Evolutionary conservation across 225 moss, liverwort and hornwort genomes (phyloP).

Genomic region (Pleurozium schreberi): DNA sequence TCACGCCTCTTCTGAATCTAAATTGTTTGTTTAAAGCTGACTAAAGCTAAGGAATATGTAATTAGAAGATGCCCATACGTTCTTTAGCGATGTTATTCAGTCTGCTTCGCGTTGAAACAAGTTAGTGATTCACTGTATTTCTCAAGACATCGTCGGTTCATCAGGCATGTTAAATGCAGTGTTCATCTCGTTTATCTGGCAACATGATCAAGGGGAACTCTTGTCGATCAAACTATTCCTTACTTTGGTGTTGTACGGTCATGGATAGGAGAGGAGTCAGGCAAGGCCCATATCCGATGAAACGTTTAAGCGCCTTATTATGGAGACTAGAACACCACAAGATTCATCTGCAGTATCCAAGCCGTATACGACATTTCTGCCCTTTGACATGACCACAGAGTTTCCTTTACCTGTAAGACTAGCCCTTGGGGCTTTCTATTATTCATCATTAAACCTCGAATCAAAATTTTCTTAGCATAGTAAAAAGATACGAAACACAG

Average conservation of each 20-base stretch:
- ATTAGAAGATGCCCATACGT: neutral
- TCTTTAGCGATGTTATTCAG: neutral
- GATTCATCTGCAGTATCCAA: slow-evolving; percentile 13
- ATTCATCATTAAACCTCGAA: neutral
- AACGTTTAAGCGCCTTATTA: slow-evolving; percentile 35
- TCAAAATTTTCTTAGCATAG: neutral
- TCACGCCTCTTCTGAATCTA: neutral
- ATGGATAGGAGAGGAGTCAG: slow-evolving; percentile 29
- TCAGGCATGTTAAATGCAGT: neutral
- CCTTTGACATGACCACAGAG: slow-evolving; percentile 51
- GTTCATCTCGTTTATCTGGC: neutral
- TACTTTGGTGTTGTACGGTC: neutral
- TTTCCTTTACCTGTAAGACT: slow-evolving; percentile 37
- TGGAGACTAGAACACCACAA: slow-evolving; percentile 28
- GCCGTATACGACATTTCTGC: slow-evolving; percentile 32
- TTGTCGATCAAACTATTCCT: neutral
- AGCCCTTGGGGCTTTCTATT: neutral
- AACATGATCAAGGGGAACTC: neutral
- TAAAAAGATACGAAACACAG: neutral
- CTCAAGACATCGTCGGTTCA: neutral
- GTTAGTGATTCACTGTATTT: neutral
- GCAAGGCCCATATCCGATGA: slow-evolving; percentile 38
- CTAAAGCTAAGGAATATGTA: neutral
- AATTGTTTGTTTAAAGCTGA: neutral
- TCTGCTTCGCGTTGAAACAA: neutral